These are phyloP conservation scores for Elsinoe necatrix DNA, from an alignment of 2,329 filamentous ascomycete species.

Conservation along the genomic window DNA sequence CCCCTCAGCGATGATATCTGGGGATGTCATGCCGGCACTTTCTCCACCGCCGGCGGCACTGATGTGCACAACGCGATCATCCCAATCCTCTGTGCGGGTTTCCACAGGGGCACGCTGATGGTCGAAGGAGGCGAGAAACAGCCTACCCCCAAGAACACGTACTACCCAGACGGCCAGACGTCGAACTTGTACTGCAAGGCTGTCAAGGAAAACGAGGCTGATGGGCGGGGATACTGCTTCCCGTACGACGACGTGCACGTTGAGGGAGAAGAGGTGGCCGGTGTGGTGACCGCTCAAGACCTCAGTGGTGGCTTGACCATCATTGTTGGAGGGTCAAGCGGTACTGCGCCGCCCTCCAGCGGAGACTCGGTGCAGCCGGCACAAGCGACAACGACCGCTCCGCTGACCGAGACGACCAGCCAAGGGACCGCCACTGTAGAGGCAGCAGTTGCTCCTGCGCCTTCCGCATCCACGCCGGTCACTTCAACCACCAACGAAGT, in stretches of 20 bases:
- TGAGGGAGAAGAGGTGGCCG: slow-evolving; percentile 44
- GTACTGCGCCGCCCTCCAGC: not conserved
- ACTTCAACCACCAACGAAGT: not conserved
- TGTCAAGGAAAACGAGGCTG: slow-evolving; percentile 49
- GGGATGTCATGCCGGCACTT: slow-evolving; percentile 56
- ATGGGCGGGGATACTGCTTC: slow-evolving; percentile 57
- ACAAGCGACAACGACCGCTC: not conserved
- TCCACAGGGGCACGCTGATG: slow-evolving; percentile 65
- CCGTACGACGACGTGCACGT: slow-evolving; percentile 61
- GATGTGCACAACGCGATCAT: slow-evolving; percentile 50
- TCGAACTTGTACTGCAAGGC: slow-evolving; percentile 47
- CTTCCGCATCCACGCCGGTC: not conserved
- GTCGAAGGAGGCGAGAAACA: slow-evolving; percentile 37
- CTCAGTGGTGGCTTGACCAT: slow-evolving; percentile 35
- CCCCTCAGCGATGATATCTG: slow-evolving; percentile 58
- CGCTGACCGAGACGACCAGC: not conserved
- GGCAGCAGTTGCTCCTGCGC: not conserved
- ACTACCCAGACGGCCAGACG: slow-evolving; percentile 33
- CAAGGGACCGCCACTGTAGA: not conserved
- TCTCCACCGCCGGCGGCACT: slow-evolving; percentile 39
- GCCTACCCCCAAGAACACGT: slow-evolving; percentile 30
- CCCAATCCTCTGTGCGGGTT: slow-evolving; percentile 64
- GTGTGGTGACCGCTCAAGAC: slow-evolving; percentile 36
- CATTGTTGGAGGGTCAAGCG: slow-evolving; percentile 33
- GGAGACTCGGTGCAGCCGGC: not conserved